Conservation (phyloP, 306 rosid genomes). For the Inga laurina region DNA sequence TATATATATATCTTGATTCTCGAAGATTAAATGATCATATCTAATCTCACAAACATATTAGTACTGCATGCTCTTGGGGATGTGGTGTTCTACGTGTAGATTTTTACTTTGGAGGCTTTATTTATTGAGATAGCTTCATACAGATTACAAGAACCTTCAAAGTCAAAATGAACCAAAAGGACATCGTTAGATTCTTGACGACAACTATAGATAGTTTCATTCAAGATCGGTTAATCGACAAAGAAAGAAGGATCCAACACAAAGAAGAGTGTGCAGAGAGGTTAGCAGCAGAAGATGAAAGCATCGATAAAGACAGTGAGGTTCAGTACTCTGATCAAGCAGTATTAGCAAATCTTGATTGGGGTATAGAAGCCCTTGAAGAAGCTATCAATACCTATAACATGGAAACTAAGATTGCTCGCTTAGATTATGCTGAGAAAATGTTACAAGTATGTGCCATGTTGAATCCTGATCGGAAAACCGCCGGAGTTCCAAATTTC, state of each 20-base stretch:
- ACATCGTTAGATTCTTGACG: slow-evolving; percentile 57
- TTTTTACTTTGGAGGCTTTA: background rate
- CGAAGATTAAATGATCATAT: background rate
- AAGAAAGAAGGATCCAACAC: slow-evolving; percentile 65
- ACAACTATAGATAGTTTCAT: slow-evolving; percentile 64
- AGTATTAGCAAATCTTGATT: slow-evolving; percentile 83
- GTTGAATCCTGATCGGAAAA: slow-evolving; percentile 69
- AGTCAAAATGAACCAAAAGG: slow-evolving; percentile 73
- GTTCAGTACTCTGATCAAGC: slow-evolving; percentile 91
- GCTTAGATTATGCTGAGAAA: slow-evolving; percentile 80
- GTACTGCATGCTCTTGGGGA: background rate
- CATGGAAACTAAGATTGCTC: slow-evolving; percentile 83
- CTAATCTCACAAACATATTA: background rate
- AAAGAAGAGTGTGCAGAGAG: slow-evolving; percentile 94
- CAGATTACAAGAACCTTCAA: slow-evolving; percentile 57
- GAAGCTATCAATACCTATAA: slow-evolving; percentile 87
- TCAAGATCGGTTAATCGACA: slow-evolving; percentile 64
- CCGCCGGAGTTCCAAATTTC: slow-evolving; percentile 93
- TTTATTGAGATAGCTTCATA: slow-evolving; percentile 10
- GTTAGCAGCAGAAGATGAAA: slow-evolving; percentile 89
- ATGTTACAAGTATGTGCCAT: slow-evolving; percentile 95
- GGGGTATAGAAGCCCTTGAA: slow-evolving; percentile 97
- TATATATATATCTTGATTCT: background rate
- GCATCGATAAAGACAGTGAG: slow-evolving; percentile 54
- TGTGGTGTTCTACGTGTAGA: background rate